These are phyloP conservation scores for Xylaria sp. DNA, from an alignment of 2,329 filamentous ascomycete genomes.

Conservation along the genomic window DNA sequence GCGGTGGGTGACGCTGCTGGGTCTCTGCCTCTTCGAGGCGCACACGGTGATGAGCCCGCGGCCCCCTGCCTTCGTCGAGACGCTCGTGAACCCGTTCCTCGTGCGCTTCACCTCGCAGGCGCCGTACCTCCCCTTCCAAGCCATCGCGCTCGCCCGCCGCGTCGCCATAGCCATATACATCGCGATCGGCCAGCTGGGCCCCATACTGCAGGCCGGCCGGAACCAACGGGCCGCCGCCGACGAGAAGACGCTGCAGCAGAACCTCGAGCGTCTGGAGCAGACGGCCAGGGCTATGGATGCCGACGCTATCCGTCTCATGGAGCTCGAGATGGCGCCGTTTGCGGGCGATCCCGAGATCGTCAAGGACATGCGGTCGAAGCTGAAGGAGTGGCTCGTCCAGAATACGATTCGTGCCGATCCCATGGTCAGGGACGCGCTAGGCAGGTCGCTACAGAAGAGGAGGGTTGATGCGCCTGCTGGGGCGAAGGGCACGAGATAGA, in stretches of 20 bases:
- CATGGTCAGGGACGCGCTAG: slow-evolving; percentile 84
- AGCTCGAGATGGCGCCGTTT: slow-evolving; percentile 85
- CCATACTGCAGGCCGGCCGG: slow-evolving; percentile 63
- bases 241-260: slow-evolving; percentile 67
- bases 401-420: slow-evolving; percentile 83
- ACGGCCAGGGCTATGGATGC: slow-evolving; percentile 69
- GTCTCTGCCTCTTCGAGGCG: slow-evolving; percentile 67
- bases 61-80: slow-evolving; percentile 59
- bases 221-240: slow-evolving; percentile 51
- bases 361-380: slow-evolving; percentile 72
- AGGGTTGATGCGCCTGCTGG: slow-evolving; percentile 71
- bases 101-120: slow-evolving; percentile 57
- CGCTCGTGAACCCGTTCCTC: slow-evolving; percentile 59
- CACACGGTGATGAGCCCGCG: slow-evolving; percentile 65
- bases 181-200: slow-evolving; percentile 82
- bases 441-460: slow-evolving; percentile 71
- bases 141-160: slow-evolving; percentile 79
- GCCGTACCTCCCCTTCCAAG: slow-evolving; percentile 86
- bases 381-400: slow-evolving; percentile 89
- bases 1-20: slow-evolving; percentile 68
- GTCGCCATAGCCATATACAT: slow-evolving; percentile 83
- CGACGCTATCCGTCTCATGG: slow-evolving; percentile 77
- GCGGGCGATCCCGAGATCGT: slow-evolving; percentile 75
- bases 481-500: slow-evolving; percentile 63
- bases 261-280: slow-evolving; percentile 74